Conservation (phyloP, 2,329 filamentous ascomycete genomes). For the Trichoderma atroviride region DNA sequence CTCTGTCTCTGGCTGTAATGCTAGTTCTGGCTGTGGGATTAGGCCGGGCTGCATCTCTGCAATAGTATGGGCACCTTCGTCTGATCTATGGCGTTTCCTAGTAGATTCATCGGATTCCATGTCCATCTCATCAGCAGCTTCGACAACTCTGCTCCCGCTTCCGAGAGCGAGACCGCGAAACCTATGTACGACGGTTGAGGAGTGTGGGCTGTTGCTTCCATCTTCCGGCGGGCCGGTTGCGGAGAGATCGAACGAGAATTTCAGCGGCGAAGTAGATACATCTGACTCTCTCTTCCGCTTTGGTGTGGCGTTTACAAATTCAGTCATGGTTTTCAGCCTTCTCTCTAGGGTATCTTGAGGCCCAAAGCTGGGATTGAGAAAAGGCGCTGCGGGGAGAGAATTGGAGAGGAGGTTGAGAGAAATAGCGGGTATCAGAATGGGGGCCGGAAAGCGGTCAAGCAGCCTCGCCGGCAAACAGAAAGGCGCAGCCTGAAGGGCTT, state of each 20-base stretch:
- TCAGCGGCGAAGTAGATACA: slow-evolving; percentile 38
- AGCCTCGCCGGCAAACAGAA: neutral
- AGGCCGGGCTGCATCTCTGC: neutral
- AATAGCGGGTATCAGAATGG: slow-evolving; percentile 10
- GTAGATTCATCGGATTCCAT: slow-evolving; percentile 37
- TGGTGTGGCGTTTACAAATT: slow-evolving; percentile 40
- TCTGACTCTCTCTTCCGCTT: slow-evolving; percentile 52
- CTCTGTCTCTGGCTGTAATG: neutral
- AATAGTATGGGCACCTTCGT: slow-evolving; percentile 39
- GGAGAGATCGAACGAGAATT: slow-evolving; percentile 52
- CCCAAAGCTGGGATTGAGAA: neutral
- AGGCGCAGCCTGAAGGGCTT: neutral
- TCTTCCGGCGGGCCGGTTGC: slow-evolving; percentile 43
- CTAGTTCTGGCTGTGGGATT: neutral
- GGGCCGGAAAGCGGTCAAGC: slow-evolving; percentile 21
- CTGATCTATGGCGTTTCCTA: slow-evolving; percentile 45
- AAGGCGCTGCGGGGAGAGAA: neutral
- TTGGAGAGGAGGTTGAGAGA: neutral
- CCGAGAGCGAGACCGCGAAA: slow-evolving; percentile 55
- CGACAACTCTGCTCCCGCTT: slow-evolving; percentile 50
- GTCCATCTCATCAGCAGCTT: slow-evolving; percentile 33
- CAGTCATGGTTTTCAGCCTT: slow-evolving; percentile 22
- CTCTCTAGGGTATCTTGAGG: neutral
- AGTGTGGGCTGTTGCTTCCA: slow-evolving; percentile 56
- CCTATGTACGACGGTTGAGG: slow-evolving; percentile 51